Base-by-base conservation (phyloP, 2,329 filamentous ascomycete genomes). In the Penicillium sp. region DNA sequence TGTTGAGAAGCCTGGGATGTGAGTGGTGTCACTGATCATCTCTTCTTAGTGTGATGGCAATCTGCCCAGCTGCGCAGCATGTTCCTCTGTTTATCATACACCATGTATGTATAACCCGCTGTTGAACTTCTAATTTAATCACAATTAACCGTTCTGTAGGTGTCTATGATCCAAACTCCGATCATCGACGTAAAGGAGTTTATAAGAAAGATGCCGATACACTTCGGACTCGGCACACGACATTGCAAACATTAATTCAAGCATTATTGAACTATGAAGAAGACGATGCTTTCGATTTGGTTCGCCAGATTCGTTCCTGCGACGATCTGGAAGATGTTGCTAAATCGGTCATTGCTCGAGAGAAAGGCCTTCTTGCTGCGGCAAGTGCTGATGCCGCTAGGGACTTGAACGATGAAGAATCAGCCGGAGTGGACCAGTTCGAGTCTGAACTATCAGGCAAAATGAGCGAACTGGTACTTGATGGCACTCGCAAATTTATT, bases 151-250 rank as follows among this genome's bases (percentile, higher is more conserved):
- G 30, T 57, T 26, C 64, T 26, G 88, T 91, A 80, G 97, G 95
- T 76, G 85, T 97, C 67, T 98, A 98, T 82, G 94, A 98, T 74
- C 94, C 93, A 3, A 96, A 93, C 74, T 97, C 93, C 61, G 95
- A 99, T 76, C 93, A 97, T 76, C 90, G 95, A 54, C 89, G 95
- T 55, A 98, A 98, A 77, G 95, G 95, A 63, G 95, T 98, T 53
- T 98, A 98, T 78, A 93, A 94, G 73, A 93, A 97, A 78, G 95
- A 97, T 77, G 88, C 91, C 26, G 93, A 97, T 76, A 92, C 87
- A 73, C 85, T 94, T 76, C 96, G 96, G 80, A 93, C 93, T 24
- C 88, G 88, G 65, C 92, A 89, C 72, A 91, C 92, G 38, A 98
- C 94, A 1, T 82, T 98, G 59, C 92, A 97, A 75, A 93, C 93